Base-by-base conservation (phyloP, 306 rosid genomes). In the Nissolia schottii region DNA sequence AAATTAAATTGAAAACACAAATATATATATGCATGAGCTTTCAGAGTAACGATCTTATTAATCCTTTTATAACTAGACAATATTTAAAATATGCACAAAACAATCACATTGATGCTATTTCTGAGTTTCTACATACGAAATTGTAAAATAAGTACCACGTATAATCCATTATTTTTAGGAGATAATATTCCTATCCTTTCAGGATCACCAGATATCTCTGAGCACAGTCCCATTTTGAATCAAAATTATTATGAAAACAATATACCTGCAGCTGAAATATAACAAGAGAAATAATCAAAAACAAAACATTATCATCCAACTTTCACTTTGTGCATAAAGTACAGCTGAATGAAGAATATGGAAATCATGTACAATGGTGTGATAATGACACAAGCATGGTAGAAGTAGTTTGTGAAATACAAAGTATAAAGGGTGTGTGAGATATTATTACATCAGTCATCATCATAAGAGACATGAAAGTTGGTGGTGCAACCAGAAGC, bases 401-500 rank as follows among this genome's bases (percentile, higher is more conserved):
- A 24, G n/a, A n/a, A n/a, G n/a, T 27, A 45, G 25, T 64, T 58
- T 28, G 46, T 16, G 16, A 28, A 29, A 61, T 29, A 40, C 56
- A 29, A 63, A 60, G 71, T 34, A n/a, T n/a, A 32, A 40, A 4
- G 22, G 50, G 56, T 28, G 29, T 51, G 74, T 49, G 60, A 72
- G n/a, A n/a, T n/a, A n/a, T n/a, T 35, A 67, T 45, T 49, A 48
- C 76, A 80, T 81, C 81, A 83, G 59, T 84, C 81, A 37, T 93
- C 89, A 73, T 90, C 96, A 48, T 90, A 90, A 35, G 96, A 93
- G 71, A 78, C 87, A 74, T 90, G 98, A 80, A 83, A 84, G 60
- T 78, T 40, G 64, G 98, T 81, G 64, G 93, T 88, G 88, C 96
- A 93, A 63, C 97, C 92, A 72, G 88, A 72, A 2, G 98, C 89